Percentiles rank a stretch among this genome's conserved stretches.
Conservation (phyloP, 2,329 filamentous ascomycete species). For the Mycosphaerella sp. region DNA sequence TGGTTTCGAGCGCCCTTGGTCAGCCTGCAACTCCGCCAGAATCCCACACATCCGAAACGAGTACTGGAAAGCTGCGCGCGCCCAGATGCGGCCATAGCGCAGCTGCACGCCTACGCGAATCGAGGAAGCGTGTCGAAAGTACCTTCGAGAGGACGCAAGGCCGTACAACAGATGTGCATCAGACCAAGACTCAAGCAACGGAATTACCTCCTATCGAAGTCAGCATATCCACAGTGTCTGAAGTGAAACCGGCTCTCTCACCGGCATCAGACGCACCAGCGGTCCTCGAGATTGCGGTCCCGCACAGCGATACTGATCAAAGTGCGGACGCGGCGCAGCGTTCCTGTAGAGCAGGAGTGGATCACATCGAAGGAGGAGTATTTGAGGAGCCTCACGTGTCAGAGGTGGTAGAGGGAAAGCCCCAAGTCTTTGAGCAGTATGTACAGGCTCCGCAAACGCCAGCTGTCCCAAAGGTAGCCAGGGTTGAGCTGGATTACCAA, state of each 20-base stretch:
- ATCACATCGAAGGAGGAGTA: no score
- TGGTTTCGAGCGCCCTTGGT: neutral
- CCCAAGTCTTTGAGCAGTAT: neutral
- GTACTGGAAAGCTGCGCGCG: constrained; percentile 5
- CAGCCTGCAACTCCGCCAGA: constrained; percentile 1
- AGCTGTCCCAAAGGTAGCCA: neutral
- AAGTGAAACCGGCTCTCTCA: no score
- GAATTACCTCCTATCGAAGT: neutral
- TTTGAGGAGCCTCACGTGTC: no score
- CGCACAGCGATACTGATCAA: no score
- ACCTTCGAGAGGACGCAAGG: neutral
- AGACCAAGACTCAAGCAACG: neutral
- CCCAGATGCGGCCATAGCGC: neutral
- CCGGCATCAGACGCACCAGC: no score
- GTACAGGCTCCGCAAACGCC: neutral
- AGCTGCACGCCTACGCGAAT: constrained; percentile 3
- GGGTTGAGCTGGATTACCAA: neutral
- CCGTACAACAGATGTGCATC: neutral
- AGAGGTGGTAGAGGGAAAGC: neutral
- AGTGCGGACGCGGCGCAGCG: no score
- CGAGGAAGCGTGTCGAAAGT: neutral
- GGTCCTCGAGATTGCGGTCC: no score
- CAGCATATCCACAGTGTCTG: no score
- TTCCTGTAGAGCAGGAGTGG: no score
- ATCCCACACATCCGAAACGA: neutral